These are phyloP conservation scores for Claviceps capensis DNA, from an alignment of 2,329 filamentous ascomycete genomes.

Conservation along the genomic window DNA sequence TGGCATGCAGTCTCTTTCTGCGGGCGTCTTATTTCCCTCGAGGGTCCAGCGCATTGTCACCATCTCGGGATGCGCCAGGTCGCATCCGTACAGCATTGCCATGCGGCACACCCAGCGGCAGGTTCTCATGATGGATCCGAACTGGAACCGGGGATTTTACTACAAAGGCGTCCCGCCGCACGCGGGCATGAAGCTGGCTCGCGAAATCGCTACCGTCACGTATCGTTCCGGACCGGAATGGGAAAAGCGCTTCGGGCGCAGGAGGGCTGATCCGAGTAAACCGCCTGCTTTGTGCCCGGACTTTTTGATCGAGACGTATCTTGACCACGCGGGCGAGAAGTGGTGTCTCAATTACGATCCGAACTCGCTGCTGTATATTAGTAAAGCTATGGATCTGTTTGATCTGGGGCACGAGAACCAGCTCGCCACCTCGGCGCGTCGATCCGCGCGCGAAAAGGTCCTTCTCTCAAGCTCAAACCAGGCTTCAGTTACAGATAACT, in stretches of 20 bases:
- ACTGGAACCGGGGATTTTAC: constrained; percentile 93
- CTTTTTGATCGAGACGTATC: constrained; percentile 94
- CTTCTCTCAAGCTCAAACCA: constrained; percentile 42
- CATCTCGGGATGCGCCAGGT: constrained; percentile 86
- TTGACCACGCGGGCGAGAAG: constrained; percentile 96
- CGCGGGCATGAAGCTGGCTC: constrained; percentile 91
- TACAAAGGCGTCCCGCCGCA: constrained; percentile 82
- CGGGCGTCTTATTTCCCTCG: constrained; percentile 69
- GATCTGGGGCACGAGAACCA: constrained; percentile 69
- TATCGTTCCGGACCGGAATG: constrained; percentile 95
- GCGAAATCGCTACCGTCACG: constrained; percentile 94
- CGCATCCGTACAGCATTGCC: constrained; percentile 94
- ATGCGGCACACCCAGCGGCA: constrained; percentile 97
- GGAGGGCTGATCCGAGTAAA: constrained; percentile 71
- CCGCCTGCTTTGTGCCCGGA: constrained; percentile 92
- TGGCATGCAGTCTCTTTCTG: constrained; percentile 90
- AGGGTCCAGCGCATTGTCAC: constrained; percentile 72
- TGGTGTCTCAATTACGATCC: constrained; percentile 95
- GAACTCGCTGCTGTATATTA: constrained; percentile 90
- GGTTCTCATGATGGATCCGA: constrained; percentile 97
- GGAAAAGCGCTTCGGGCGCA: constrained; percentile 85
- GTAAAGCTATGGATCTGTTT: constrained; percentile 98
- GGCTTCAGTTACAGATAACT: constrained; percentile 22
- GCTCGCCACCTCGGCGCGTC: constrained; percentile 43
- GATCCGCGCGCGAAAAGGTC: constrained; percentile 45